phyloP scores from a whole-genome alignment of 345 rosid genomes.

The Microthlaspi erraticum region DNA sequence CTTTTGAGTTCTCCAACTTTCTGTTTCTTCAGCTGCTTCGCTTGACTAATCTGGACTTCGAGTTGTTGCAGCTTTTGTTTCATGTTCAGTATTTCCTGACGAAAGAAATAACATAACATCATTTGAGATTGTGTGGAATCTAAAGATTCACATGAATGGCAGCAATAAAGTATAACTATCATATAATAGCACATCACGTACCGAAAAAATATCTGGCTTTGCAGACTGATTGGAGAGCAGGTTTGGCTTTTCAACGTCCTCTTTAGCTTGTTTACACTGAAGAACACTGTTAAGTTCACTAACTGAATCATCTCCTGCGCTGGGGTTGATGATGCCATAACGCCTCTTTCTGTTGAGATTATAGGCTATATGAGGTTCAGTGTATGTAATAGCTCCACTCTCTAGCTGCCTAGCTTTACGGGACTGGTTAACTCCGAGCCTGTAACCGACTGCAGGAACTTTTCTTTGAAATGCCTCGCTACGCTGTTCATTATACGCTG shows the following conservation, averaged over 20 bases:
- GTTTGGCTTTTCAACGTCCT: slow-evolving; percentile 36
- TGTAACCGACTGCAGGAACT: slow-evolving; percentile 37
- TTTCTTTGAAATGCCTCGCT: slow-evolving; percentile 2
- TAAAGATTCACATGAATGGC: neutral
- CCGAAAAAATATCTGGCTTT: slow-evolving; percentile 36
- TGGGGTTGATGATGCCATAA: slow-evolving; percentile 32
- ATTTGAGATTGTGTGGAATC: slow-evolving; percentile 6
- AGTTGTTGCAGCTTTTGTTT: slow-evolving; percentile 50
- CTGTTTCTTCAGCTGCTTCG: slow-evolving; percentile 43
- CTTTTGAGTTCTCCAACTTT: slow-evolving; percentile 34
- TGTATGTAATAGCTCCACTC: slow-evolving; percentile 27
- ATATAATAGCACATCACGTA: slow-evolving; percentile 28
- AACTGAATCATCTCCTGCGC: slow-evolving; percentile 27
- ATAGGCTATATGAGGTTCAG: slow-evolving; percentile 10
- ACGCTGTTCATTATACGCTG: slow-evolving; percentile 33
- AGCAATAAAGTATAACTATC: slow-evolving; percentile 8
- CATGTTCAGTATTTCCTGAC: slow-evolving; percentile 44
- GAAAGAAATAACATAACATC: slow-evolving; percentile 15
- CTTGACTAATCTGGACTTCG: slow-evolving; percentile 40
- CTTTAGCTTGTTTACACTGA: slow-evolving; percentile 26
- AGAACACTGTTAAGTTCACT: slow-evolving; percentile 31
- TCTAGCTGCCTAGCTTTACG: slow-evolving; percentile 17
- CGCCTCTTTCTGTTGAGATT: slow-evolving; percentile 45
- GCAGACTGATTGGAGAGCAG: slow-evolving; percentile 11
- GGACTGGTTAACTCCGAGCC: neutral